Base-by-base conservation (phyloP, 768 basidiomycete genomes). In the Galerina sulciceps region DNA sequence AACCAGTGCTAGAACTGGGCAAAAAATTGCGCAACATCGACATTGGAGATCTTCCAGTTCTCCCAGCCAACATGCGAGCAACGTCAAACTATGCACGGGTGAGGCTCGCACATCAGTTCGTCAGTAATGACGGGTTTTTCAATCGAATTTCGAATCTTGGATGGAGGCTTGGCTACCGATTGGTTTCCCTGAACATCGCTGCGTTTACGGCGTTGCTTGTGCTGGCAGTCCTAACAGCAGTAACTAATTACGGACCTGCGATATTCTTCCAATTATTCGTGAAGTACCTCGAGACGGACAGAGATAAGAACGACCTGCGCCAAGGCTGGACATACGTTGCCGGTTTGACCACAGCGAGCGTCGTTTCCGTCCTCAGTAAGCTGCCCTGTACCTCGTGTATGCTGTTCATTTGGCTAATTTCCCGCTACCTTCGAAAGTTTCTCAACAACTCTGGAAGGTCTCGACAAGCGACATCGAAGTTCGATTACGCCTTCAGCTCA, bases 291-390 rank as follows among this genome's bases (percentile, higher is more conserved):
- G 89, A 93, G 65, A 73, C 75, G 1, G 88, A 91, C 61, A 77
- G 82, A 1, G 73, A 73, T 22, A 76, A 90, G 46, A 74, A 81
- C 47, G 72, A 86, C 60, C 76, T 72, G 46, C 77, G 81, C 4
- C 92, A 90, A 90, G 91, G 91, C 6, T 91, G 88, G 88, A 81
- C 90, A 26, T 89, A 76, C 65, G 75, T 75, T 18, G 59, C 71
- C 46, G 78, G 77, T 2, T 56, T 80, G 22, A 74, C 77, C 59
- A 55, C 61, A 42, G 61, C 76, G 2, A 75, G 72, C 51, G 72
- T 71, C 4, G 59, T 73, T n/a, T 65, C 65, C 4, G 74, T 71
- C 61, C 46, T 80, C 17, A 48, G 78, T 77, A 58, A 41, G 74
- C 62, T 10, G 40, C 36, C 35, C n/a, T 62, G n/a, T 38, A 4